Evolutionary conservation across 1,139 yeast genomes (phyloP).

Genomic region (Nakaseomyces uthaithaninus): DNA sequence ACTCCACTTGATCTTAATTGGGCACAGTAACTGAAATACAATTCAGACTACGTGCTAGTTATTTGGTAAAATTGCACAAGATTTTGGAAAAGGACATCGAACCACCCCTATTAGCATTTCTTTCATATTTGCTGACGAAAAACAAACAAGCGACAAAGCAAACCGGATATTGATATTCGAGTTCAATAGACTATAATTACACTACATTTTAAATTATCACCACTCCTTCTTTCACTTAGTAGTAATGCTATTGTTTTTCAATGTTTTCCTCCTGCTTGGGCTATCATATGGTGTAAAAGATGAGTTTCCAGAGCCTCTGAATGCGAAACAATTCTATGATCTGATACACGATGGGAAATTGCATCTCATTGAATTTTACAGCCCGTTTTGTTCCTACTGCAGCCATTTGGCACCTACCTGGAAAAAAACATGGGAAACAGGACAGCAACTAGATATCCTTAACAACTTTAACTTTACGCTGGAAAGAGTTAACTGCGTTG

Average conservation of each 20-base stretch:
- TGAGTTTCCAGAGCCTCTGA: conserved; percentile 2
- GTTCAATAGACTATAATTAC: too few relatives aligned
- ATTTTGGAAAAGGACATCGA: too few relatives aligned
- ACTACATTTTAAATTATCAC: not conserved
- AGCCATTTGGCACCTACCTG: conserved; percentile 55
- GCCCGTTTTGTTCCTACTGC: conserved; percentile 68
- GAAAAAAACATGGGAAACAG: conserved; percentile 46
- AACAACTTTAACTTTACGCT: conserved; percentile 41
- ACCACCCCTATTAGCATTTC: too few relatives aligned
- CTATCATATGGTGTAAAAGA: not conserved
- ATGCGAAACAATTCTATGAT: not conserved
- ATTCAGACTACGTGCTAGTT: too few relatives aligned
- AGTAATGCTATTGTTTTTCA: not conserved
- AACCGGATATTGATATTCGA: too few relatives aligned
- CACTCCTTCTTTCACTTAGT: not conserved
- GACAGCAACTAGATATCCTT: conserved; percentile 35
- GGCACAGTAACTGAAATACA: too few relatives aligned
- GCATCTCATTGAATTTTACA: conserved; percentile 56
- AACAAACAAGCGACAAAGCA: too few relatives aligned
- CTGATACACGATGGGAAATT: conserved; percentile 1
- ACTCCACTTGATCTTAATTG: too few relatives aligned
- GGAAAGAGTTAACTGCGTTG: conserved; percentile 66
- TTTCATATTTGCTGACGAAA: too few relatives aligned
- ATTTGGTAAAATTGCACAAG: too few relatives aligned
- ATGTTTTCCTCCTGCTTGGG: not conserved